A percentile compares a stretch with the other conserved stretches of the same genome.
phyloP scores from a whole-genome alignment of 192 early-diverging fungal species.

The Backusella macrospora region DNA sequence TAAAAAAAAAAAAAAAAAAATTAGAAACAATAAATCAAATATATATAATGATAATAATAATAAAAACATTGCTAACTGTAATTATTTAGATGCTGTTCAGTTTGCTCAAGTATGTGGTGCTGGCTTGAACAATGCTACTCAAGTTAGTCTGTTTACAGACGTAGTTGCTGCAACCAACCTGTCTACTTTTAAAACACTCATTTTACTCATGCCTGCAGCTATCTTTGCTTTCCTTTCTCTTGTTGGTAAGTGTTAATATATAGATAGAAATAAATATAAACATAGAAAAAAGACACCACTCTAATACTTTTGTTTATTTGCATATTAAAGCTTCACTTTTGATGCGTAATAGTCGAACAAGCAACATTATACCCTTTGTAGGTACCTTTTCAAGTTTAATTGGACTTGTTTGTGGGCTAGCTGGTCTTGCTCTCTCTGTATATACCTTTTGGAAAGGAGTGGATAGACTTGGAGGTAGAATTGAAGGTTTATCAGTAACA shows the following conservation, averaged over 20 bases:
- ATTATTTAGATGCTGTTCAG: conserved; percentile 13
- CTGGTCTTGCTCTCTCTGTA: conserved; percentile 8
- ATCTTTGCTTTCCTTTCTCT: conserved; percentile 22
- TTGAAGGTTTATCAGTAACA: conserved; percentile 1
- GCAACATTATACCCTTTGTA: conserved; percentile 15
- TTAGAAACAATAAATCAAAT: background rate
- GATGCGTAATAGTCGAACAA: conserved; percentile 9
- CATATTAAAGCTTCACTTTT: background rate
- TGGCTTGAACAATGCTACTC: background rate
- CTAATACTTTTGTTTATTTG: background rate
- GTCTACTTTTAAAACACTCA: background rate
- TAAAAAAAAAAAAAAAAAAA: background rate
- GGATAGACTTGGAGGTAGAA: background rate
- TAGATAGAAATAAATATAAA: background rate
- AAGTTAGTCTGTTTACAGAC: background rate
- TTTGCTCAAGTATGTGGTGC: conserved; percentile 23
- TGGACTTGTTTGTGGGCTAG: background rate
- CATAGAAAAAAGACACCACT: background rate
- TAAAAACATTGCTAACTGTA: background rate
- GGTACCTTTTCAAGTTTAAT: conserved; percentile 16
- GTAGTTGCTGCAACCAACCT: background rate
- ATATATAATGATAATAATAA: background rate
- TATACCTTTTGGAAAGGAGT: conserved; percentile 7
- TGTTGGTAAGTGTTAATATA: background rate
- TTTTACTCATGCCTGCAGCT: conserved; percentile 17